A percentile compares a stretch with the other conserved stretches of the same genome.
phyloP scores from a whole-genome alignment of 78 protist species.

The Cavenderia fasciculata region DNA sequence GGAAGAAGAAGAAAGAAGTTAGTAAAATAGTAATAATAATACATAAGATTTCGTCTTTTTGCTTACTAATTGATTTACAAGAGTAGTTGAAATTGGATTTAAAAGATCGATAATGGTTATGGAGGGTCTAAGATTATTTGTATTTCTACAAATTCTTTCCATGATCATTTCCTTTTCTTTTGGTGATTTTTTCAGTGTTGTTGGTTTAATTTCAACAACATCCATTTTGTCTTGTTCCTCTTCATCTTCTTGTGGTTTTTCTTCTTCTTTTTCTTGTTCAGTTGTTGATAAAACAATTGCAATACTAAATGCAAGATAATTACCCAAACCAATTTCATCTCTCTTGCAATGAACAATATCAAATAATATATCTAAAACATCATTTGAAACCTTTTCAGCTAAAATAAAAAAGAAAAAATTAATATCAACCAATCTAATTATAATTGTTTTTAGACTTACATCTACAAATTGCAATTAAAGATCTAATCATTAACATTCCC shows the following conservation, averaged over 20 bases:
- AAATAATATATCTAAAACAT: slow-evolving; percentile 14
- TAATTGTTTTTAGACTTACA: slow-evolving; percentile 8
- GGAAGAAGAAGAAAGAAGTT: too few species aligned
- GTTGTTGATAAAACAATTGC: slow-evolving; percentile 38
- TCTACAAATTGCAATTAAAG: slow-evolving; percentile 71
- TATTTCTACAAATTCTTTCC: slow-evolving; percentile 33
- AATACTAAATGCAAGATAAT: slow-evolving; percentile 50
- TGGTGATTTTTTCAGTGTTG: not conserved
- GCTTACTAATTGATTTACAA: slow-evolving; percentile 12
- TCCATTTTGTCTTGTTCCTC: not conserved
- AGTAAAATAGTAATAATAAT: too few species aligned
- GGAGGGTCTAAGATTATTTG: slow-evolving; percentile 11
- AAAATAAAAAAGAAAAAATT: not conserved
- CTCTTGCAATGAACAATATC: slow-evolving; percentile 26
- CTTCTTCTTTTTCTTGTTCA: not conserved
- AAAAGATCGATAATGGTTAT: not conserved
- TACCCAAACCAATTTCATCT: slow-evolving; percentile 1
- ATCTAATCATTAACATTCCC: slow-evolving; percentile 35
- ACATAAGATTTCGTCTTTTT: too few species aligned
- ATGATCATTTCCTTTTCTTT: not conserved
- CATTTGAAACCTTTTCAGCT: slow-evolving; percentile 15
- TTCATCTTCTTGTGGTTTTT: not conserved
- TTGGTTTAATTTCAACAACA: not conserved
- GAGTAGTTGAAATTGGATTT: slow-evolving; percentile 21
- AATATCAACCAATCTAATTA: not conserved